phyloP scores from a whole-genome alignment of 2,329 filamentous ascomycete species.

The Pseudocercospora vitis region DNA sequence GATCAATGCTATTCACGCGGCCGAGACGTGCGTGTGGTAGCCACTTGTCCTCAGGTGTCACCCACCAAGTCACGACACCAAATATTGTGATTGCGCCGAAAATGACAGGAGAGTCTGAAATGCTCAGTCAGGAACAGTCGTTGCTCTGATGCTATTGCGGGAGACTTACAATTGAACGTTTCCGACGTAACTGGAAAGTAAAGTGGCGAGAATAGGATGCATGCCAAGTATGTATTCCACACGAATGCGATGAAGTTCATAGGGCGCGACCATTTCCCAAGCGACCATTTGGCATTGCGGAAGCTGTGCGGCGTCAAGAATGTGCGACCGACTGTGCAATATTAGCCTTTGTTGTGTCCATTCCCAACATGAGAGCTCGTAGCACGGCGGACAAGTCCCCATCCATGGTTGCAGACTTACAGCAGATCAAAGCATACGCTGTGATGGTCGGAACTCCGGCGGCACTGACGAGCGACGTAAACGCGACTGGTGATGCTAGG shows the following conservation, averaged over 20 bases:
- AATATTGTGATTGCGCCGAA: conserved; percentile 44
- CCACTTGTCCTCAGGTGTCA: conserved; percentile 42
- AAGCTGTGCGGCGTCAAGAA: conserved; percentile 42
- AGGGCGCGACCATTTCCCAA: conserved; percentile 40
- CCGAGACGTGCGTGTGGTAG: conserved; percentile 30
- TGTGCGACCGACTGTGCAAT: conserved; percentile 35
- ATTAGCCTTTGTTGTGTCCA: conserved; percentile 5
- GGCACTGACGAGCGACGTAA: conserved; percentile 42
- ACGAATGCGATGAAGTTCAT: conserved; percentile 40
- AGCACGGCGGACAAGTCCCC: neutral
- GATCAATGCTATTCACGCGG: conserved; percentile 8
- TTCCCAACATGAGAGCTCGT: no score
- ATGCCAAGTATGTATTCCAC: conserved; percentile 43
- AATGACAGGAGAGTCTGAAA: conserved; percentile 38
- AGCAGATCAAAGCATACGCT: conserved; percentile 40
- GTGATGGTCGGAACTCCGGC: conserved; percentile 44
- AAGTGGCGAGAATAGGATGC: conserved; percentile 42
- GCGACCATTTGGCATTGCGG: conserved; percentile 39
- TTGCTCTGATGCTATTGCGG: no score
- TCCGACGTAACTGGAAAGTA: conserved; percentile 38
- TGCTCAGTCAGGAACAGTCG: no score
- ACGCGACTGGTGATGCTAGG: conserved; percentile 52
- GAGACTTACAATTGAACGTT: conserved; percentile 38
- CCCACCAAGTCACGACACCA: conserved; percentile 38
- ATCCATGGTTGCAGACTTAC: conserved; percentile 13